Evolutionary conservation across 768 basidiomycete genomes (phyloP), one percentile per base, ranked within the genome.

Genomic region (Xerocomellus chrysenteron): DNA sequence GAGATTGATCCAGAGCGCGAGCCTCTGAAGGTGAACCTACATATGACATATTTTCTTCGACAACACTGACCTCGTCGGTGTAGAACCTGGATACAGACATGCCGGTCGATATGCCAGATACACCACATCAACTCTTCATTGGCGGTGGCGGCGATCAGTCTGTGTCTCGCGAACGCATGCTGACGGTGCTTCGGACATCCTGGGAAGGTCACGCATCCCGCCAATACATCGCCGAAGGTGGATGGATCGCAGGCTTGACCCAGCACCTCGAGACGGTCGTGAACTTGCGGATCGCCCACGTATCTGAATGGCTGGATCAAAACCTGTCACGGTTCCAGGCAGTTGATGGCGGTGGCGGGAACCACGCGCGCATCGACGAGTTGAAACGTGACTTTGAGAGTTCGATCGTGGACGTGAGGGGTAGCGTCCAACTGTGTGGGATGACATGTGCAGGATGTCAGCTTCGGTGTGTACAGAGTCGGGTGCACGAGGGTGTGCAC

Each of bases 21-120:
- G 56, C 77, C 75, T 1, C 65, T 86, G 28, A 84, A 81, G 75
- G 85, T 83, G 19, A 49, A 14, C 5, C 6, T 21, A 5, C n/a
- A 19, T 14, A 2, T 21, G 2, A 6, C 14, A 1, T 35, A 37
- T 16, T 47, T 11, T 4, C 0, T 2, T 11, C 6, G 1, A 36
- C 10, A n/a, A 45, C 1, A 12, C 50, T 52, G 13, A 52, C 12
- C 39, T 24, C n/a, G 0, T 50, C 19, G 21, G 3, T 9, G 0
- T 30, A 83, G 84, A 83, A 84, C 62, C 62, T 84, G 47, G 83
- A 85, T 54, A 81, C 78, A 8, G 80, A 82, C 53, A 46, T 64
- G 6, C 56, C 68, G 2, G 70, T 85, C 17, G 71, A 74, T 0
- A 48, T 60, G 14, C 60, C 67, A 5, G 81, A 82, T 58, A 74